Base-by-base conservation (phyloP, 1,284 basidiomycete genomes). In the Leccinum solheimii region DNA sequence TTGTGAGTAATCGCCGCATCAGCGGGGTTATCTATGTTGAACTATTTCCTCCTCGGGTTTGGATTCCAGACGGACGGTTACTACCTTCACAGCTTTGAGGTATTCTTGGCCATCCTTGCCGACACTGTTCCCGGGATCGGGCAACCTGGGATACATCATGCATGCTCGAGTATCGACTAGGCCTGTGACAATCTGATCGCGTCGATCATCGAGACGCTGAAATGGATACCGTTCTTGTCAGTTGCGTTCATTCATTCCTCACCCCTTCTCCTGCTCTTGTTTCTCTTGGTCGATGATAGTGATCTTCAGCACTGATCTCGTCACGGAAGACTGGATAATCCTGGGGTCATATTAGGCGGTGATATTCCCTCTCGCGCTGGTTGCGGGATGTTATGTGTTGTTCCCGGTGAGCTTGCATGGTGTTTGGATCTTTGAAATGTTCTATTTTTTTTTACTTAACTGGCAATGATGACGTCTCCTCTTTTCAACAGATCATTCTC, bases 181-280 rank as follows among this genome's bases (percentile, higher is more conserved):
- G 90, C 14, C 80, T 30, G 30, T 30, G 30, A 84, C 21, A 82
- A 79, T 51, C 70, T 92, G 5, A 60, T 85, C 0, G 55, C 55
- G 7, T 66, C 71, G 2, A 2, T 38, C 6, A 72, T 80, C 52
- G 84, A 85, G 66, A 34, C 78, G 77, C 13, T 72, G 81, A 85
- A 80, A 16, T 94, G 91, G 88, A 72, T 91, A 32, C 87, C 89
- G 0, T 91, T 90, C 83, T 91, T 91, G 88, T 67, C 10, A 48
- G 45, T 48, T 8, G 21, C 11, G 21, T 48, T 45, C 19, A 3
- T 45, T 13, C 34, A 50, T n/a, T 9, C 45, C 36, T 16, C 4
- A 2, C 13, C 34, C 3, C n/a, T 19, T 19, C 10, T 45, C 11
- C 19, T 45, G 6, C 19, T 45, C 19, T 21, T 21, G 19, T 13